Evolutionary conservation across 768 basidiomycete genomes (phyloP), one percentile per base, ranked within the genome.

Genomic region (Boletus reticulatus): DNA sequence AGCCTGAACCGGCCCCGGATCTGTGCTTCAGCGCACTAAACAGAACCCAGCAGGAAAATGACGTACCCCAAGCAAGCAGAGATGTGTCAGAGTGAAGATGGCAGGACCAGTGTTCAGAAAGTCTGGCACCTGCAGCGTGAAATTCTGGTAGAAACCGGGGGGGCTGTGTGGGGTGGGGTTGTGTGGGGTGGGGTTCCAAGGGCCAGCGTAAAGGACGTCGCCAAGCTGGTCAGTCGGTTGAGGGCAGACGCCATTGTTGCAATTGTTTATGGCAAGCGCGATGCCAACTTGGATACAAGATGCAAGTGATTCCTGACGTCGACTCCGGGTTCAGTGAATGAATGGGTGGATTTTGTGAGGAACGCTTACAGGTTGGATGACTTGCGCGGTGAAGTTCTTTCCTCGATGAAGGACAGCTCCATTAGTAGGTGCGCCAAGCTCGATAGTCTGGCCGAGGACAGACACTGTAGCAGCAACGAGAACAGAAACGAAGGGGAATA

Each of bases 61-160:
- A 58, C 65, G 16, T 49, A 69, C 67, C 56, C 70, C 70, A 34
- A 72, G 49, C 55, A 72, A 56, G 55, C 70, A 66, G 14, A 68
- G 52, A 34, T 70, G 70, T 0, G 66, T 68, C 56, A 70, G 48
- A 6, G 66, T 68, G 45, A 72, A 68, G 38, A 70, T 57, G 32
- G 70, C 68, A 22, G 51, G 64, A 48, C 70, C 70, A 16, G 48
- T 0, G 1, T 36, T 0, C 44, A 57, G 22, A 20, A 45, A 59
- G 4, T 13, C 0, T 0, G 61, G 11, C 6, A 70, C 29, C 27
- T 59, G 62, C n/a, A 72, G 13, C 13, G 62, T 57, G 24, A 72
- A 71, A 54, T 72, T 65, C 56, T 72, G 67, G 48, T 71, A 71
- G 52, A 14, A 62, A 24, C 66, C 68, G n/a, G n/a, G n/a, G n/a